These are phyloP conservation scores for Entomortierella parvispora DNA, from an alignment of 192 early-diverging fungal species.

Conservation along the genomic window DNA sequence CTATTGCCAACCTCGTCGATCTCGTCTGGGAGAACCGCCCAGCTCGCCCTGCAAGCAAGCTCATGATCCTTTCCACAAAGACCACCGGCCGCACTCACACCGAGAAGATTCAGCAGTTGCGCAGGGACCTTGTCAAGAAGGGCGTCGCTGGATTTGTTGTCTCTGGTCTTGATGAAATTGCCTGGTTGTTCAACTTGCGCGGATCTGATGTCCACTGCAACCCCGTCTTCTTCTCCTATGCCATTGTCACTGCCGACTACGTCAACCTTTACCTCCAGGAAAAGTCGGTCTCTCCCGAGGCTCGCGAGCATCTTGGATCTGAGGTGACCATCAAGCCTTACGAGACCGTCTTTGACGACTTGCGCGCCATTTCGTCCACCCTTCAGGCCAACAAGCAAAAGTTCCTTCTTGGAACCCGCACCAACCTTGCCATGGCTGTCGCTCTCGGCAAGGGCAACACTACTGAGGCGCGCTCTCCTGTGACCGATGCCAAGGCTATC, in stretches of 20 bases:
- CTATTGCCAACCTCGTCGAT: conserved; percentile 88
- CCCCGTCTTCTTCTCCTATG: conserved; percentile 95
- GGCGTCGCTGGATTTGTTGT: conserved; percentile 78
- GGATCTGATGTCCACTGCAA: conserved; percentile 97
- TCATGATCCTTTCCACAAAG: conserved; percentile 21
- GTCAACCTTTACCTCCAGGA: conserved; percentile 83
- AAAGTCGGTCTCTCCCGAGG: conserved; percentile 70
- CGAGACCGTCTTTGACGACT: conserved; percentile 76
- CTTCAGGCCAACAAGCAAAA: conserved; percentile 33
- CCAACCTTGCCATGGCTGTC: conserved; percentile 23
- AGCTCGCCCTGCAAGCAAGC: conserved; percentile 59
- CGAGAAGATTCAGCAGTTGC: conserved; percentile 80
- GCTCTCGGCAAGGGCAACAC: conserved; percentile 52
- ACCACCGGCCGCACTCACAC: conserved; percentile 39
- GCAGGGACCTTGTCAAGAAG: conserved; percentile 68
- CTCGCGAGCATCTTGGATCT: conserved; percentile 65
- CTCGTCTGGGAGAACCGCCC: conserved; percentile 85
- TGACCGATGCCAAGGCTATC: conserved; percentile 87
- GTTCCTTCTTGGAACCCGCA: conserved; percentile 20
- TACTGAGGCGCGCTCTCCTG: conserved; percentile 68
- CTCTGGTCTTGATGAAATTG: conserved; percentile 93
- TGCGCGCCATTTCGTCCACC: conserved; percentile 49
- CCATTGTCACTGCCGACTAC: conserved; percentile 74
- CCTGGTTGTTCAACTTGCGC: conserved; percentile 97
- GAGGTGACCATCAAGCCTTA: conserved; percentile 78